Conservation (phyloP, 2,329 filamentous ascomycete species). For the Trichoderma sp. region DNA sequence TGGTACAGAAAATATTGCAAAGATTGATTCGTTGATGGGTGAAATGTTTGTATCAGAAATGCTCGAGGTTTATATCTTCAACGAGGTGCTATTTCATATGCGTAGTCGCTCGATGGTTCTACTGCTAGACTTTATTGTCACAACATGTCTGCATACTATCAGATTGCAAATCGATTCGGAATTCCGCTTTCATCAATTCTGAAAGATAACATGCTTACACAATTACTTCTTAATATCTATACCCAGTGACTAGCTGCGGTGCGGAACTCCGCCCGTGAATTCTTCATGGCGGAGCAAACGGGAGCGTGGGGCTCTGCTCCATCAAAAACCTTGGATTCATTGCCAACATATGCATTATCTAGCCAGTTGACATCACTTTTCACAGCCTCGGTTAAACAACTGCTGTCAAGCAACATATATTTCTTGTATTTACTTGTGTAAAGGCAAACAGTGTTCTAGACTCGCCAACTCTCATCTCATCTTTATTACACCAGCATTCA, state of each 20-base stretch:
- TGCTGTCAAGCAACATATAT: not conserved
- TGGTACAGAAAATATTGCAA: no score
- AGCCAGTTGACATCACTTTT: not conserved
- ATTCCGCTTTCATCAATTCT: not conserved
- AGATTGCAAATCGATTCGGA: not conserved
- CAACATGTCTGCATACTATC: not conserved
- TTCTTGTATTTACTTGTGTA: not conserved
- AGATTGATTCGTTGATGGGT: no score
- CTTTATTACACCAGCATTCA: not conserved
- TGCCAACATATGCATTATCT: not conserved
- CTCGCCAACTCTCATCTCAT: not conserved
- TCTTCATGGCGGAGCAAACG: not conserved
- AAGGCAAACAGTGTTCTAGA: no score
- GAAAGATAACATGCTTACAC: not conserved
- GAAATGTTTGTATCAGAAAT: no score
- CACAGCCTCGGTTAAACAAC: not conserved
- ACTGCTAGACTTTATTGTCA: not conserved
- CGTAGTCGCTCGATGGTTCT: not conserved
- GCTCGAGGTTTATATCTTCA: no score
- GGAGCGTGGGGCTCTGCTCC: not conserved
- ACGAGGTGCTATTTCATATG: not conserved
- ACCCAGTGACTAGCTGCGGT: not conserved
- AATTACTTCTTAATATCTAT: not conserved
- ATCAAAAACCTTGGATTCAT: not conserved
- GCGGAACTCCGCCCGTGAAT: slow-evolving; percentile 9